Evolutionary conservation across 352 stramenopile genomes (phyloP), one percentile per base, ranked within the genome.

Genomic region (Paralagenidium karlingii): DNA sequence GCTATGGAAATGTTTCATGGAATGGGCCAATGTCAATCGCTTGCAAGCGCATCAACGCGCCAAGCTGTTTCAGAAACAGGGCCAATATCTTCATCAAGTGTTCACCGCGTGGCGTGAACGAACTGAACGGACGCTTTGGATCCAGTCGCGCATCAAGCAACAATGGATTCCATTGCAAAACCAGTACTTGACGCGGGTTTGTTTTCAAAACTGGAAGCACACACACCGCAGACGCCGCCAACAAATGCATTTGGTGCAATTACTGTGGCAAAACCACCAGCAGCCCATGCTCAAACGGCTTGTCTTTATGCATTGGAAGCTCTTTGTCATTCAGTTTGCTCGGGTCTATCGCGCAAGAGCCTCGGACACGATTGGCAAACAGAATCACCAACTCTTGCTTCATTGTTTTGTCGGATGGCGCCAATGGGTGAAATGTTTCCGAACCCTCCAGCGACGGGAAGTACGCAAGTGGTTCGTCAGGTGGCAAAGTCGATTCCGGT

Each of bases 371-470:
- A 16, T 16, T 22, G 7, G 22, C 9, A 5, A 21, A 6, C 18
- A 10, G 12, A 30, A 24, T 2, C n/a, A 11, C 3, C 13, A 34
- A 4, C n/a, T 9, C 6, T 9, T 49, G 7, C 25, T 12, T 8
- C 7, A 9, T 5, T 19, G 12, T 12, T 31, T 53, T 16, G 29
- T 6, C n/a, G 45, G 37, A 2, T 53, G 45, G 45, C 38, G 31
- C 8, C 38, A 43, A 7, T 7, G 19, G 30, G 30, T 41, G 12
- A 54, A 53, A 2, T 11, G 58, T 5, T 13, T 59, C 16, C 60
- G 41, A 24, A 47, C 25, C 30, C 25, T n/a, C n/a, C 16, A 43
- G 18, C 30, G 5, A 0, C 25, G n/a, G 6, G 16, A 38, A 5
- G 5, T 29, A 43, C 10, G 22, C 25, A 41, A 47, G 27, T 5